Percentiles rank a stretch among this genome's conserved stretches.
Conservation (phyloP, 192 early-diverging fungal genomes). For the Tieghemiomyces parasiticus region DNA sequence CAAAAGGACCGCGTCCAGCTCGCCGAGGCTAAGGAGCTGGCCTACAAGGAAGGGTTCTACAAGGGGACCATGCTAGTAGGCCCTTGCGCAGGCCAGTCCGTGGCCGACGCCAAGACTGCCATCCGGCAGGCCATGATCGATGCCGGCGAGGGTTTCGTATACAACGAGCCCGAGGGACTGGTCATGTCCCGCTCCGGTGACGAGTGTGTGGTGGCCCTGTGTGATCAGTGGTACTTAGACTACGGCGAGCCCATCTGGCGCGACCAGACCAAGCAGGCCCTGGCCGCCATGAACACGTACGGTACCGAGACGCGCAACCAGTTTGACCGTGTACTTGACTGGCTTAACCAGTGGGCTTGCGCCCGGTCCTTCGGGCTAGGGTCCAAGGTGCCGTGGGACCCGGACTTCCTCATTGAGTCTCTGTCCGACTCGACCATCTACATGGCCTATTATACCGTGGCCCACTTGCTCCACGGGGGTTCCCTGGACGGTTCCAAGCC, state of each 20-base stretch:
- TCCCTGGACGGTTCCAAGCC: conserved; percentile 67
- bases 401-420: conserved; percentile 83
- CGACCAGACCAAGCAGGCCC: conserved; percentile 52
- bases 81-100: conserved; percentile 63
- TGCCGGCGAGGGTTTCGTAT: conserved; percentile 57
- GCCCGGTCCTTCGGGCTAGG: conserved; percentile 89
- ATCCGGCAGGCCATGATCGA: conserved; percentile 66
- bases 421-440: conserved; percentile 98
- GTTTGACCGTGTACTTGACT: conserved; percentile 74
- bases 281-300: conserved; percentile 68
- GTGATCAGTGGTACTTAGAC: conserved; percentile 98
- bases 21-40: conserved; percentile 81
- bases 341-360: conserved; percentile 97
- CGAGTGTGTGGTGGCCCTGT: conserved; percentile 90
- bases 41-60: conserved; percentile 98
- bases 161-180: conserved; percentile 87
- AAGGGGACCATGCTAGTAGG: conserved; percentile 76
- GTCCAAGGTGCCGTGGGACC: conserved; percentile 86
- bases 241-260: conserved; percentile 88
- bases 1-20: conserved; percentile 93
- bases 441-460: conserved; percentile 99
- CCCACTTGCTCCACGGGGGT: conserved; percentile 74
- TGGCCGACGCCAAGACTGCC: conserved; percentile 79
- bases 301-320: conserved; percentile 67
- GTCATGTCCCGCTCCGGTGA: conserved; percentile 91